Evolutionary conservation across 495 filamentous ascomycete genomes (phyloP), one percentile per base, ranked within the genome.

Genomic region (Xylaria castorea): DNA sequence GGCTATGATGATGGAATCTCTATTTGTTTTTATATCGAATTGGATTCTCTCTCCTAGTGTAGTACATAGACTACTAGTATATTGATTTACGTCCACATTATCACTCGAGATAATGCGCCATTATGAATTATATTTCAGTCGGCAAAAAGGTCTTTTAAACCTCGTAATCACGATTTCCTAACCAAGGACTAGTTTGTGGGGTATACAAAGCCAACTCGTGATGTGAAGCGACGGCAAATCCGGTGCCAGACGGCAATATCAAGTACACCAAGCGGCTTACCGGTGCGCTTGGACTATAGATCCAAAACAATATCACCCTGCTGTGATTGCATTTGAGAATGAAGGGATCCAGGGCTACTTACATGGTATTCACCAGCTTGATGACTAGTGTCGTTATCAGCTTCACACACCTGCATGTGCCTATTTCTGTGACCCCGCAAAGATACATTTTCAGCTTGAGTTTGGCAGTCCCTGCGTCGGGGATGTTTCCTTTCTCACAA

Each of bases 1-100:
- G 36, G 51, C 32, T 69, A 69, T 69, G 66, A 69, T 69, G 51
- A 68, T 57, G 22, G 50, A 22, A 11, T 58, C 36, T 60, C 14
- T 38, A 25, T 12, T 38, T 55, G n/a, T 60, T 58, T 58, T 53
- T 48, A 7, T 40, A 2, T 34, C 22, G 2, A 27, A 16, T 55
- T 25, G 48, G 27, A 11, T 12, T 36, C 14, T 30, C 60, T 30
- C 60, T n/a, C 16, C 3, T 63, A 40, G 62, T 32, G 20, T 61
- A 66, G 42, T 3, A 34, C 14, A 34, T 48, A 40, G 61, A 16
- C 38, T 44, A 38, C 9, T 30, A 0, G n/a, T 63, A 5, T 6
- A 9, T 25, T 27, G 42, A 5, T 44, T 51, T 27, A 32, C 12
- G 27, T 57, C 25, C 2, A n/a, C 48, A 12, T 48, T 27, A 2